Evolutionary conservation across 306 rosid genomes (phyloP).

Genomic region (Quercus robur): DNA sequence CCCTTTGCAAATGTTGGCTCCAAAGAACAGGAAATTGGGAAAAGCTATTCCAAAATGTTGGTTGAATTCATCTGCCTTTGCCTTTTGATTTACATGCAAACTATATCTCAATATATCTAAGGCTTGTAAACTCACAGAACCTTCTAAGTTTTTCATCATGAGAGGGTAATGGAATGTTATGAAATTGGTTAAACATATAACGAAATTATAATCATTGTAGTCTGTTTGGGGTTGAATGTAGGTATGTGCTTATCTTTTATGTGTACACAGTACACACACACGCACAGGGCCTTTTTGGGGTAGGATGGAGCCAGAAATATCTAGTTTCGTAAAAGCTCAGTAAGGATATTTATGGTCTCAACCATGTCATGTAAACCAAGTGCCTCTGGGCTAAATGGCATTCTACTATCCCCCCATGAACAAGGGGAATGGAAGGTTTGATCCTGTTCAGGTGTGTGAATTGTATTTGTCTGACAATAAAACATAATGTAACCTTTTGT

Average conservation of each 20-base stretch:
- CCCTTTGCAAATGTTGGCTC: slow-evolving; percentile 82
- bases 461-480: not conserved
- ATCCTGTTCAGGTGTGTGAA: not conserved
- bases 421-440: not conserved
- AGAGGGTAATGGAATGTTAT: not conserved
- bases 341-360: not conserved
- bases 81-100: slow-evolving; percentile 12
- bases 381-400: not conserved
- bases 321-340: not conserved
- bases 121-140: slow-evolving; percentile 1
- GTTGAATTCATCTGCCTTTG: slow-evolving; percentile 20
- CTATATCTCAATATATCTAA: not conserved
- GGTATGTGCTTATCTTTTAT: slow-evolving; percentile 6
- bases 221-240: not conserved
- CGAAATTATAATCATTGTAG: not conserved
- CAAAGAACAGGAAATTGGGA: slow-evolving; percentile 77
- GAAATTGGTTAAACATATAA: not conserved
- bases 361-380: not conserved
- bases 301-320: not conserved
- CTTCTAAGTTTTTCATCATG: not conserved
- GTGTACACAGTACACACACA: not conserved
- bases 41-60: slow-evolving; percentile 41
- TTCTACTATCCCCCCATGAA: not conserved
- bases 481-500: not conserved
- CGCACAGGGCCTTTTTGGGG: not conserved